phyloP scores from a whole-genome alignment of 169 alveolate species.

The Plasmodium cynomolgi region DNA sequence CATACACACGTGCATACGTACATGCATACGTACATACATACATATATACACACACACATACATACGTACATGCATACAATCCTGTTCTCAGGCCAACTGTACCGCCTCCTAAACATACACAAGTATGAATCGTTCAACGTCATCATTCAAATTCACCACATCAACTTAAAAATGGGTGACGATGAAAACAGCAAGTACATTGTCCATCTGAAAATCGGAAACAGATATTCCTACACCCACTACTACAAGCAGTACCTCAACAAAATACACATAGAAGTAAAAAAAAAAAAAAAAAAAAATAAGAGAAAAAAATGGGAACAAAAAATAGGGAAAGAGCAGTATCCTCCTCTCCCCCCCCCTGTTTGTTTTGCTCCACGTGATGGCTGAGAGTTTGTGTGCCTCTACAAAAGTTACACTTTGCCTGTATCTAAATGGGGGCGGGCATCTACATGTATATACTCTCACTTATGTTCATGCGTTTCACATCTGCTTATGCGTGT shows the following conservation, averaged over 20 bases:
- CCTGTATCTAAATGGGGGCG: too few relatives aligned
- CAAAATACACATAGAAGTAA: slow-evolving; percentile 55
- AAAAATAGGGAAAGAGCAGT: background rate
- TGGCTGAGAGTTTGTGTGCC: too few relatives aligned
- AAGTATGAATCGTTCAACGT: slow-evolving; percentile 53
- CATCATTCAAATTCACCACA: slow-evolving; percentile 60
- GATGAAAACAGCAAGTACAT: slow-evolving; percentile 58
- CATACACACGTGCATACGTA: background rate
- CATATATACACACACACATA: too few relatives aligned
- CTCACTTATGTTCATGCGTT: too few relatives aligned
- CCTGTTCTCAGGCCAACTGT: slow-evolving; percentile 12
- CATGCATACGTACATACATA: background rate
- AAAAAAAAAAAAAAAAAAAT: background rate
- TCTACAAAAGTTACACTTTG: too few relatives aligned
- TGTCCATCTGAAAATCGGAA: slow-evolving; percentile 49
- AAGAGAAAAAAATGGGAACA: background rate
- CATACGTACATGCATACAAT: background rate
- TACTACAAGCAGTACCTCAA: slow-evolving; percentile 48
- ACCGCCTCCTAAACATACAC: slow-evolving; percentile 58
- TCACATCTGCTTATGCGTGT: background rate
- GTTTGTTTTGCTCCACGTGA: background rate
- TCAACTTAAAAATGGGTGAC: slow-evolving; percentile 53
- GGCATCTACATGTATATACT: too few relatives aligned
- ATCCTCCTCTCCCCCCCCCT: background rate
- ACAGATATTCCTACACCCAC: slow-evolving; percentile 57